Evolutionary conservation across 148 eudicot species (phyloP).

Genomic region (Talinum fruticosum): DNA sequence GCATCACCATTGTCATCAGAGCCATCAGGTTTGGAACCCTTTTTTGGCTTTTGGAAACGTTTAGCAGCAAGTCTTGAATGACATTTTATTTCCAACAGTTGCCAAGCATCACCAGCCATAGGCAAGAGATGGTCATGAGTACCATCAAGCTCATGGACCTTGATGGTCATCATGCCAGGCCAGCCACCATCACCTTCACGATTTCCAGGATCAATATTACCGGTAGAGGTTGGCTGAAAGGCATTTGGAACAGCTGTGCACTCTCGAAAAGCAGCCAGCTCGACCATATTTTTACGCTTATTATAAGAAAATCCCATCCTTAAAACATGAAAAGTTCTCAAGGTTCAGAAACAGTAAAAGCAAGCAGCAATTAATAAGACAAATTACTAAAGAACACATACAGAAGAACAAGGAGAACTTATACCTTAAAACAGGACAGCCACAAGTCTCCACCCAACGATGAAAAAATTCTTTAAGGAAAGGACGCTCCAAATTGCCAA

Average conservation of each 20-base stretch:
- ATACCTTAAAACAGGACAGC: slow-evolving; percentile 91
- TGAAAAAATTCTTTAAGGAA: slow-evolving; percentile 93
- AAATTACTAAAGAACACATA: background rate
- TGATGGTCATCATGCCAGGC: slow-evolving; percentile 99
- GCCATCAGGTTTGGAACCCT: slow-evolving; percentile 75
- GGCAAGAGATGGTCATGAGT: slow-evolving; percentile 98
- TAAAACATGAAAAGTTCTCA: slow-evolving; percentile 19
- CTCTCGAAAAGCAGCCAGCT: slow-evolving; percentile 76
- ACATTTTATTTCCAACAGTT: slow-evolving; percentile 87
- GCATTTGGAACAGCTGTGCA: slow-evolving; percentile 68
- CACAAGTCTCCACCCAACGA: slow-evolving; percentile 96
- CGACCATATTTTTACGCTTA: slow-evolving; percentile 86
- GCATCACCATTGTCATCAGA: slow-evolving; percentile 92
- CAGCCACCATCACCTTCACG: slow-evolving; percentile 84
- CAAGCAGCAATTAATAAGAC: slow-evolving; percentile 7
- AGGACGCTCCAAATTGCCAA: slow-evolving; percentile 97
- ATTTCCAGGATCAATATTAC: slow-evolving; percentile 56
- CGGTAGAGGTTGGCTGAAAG: slow-evolving; percentile 32
- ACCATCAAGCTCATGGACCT: slow-evolving; percentile 97
- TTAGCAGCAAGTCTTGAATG: slow-evolving; percentile 91
- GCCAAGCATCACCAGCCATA: slow-evolving; percentile 96
- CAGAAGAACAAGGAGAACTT: slow-evolving; percentile 10
- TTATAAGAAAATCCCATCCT: slow-evolving; percentile 97
- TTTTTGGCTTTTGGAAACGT: slow-evolving; percentile 85
- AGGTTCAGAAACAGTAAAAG: slow-evolving; percentile 12